Evolutionary conservation across 345 rosid genomes (phyloP).

Genomic region (Populus euphratica): DNA sequence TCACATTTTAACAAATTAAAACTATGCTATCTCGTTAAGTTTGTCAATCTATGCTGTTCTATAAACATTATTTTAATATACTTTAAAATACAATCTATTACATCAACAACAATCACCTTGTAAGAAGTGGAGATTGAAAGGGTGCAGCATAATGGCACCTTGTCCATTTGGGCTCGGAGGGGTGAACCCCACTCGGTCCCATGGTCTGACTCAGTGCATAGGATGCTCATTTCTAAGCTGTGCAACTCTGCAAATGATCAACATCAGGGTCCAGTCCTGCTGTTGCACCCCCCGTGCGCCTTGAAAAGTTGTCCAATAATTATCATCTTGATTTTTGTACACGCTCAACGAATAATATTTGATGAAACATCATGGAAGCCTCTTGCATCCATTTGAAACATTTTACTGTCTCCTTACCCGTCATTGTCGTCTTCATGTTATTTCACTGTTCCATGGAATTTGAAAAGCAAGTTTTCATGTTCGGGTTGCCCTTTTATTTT

Average conservation of each 20-base stretch:
- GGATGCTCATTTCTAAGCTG: conserved; percentile 14
- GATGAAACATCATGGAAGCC: not conserved
- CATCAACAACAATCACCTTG: no score
- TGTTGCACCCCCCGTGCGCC: conserved; percentile 33
- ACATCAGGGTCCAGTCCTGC: conserved; percentile 27
- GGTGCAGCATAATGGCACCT: not conserved
- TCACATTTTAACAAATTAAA: no score
- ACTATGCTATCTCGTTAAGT: no score
- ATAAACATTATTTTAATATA: no score
- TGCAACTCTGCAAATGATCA: conserved; percentile 1
- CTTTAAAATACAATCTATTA: no score
- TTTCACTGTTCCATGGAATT: no score
- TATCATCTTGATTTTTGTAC: not conserved
- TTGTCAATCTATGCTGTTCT: no score
- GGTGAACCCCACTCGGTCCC: conserved; percentile 29
- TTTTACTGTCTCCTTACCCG: not conserved
- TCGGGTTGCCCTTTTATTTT: no score
- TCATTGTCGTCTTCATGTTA: not conserved
- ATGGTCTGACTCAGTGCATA: conserved; percentile 6
- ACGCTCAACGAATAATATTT: not conserved
- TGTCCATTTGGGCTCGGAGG: not conserved
- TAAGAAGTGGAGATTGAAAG: not conserved
- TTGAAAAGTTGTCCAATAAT: conserved; percentile 24
- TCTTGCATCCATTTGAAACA: not conserved
- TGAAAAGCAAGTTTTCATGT: no score